Evolutionary conservation across 768 basidiomycete species (phyloP), one percentile per base, ranked within the genome.

Genomic region (Pilatotrama ljubarskyi): DNA sequence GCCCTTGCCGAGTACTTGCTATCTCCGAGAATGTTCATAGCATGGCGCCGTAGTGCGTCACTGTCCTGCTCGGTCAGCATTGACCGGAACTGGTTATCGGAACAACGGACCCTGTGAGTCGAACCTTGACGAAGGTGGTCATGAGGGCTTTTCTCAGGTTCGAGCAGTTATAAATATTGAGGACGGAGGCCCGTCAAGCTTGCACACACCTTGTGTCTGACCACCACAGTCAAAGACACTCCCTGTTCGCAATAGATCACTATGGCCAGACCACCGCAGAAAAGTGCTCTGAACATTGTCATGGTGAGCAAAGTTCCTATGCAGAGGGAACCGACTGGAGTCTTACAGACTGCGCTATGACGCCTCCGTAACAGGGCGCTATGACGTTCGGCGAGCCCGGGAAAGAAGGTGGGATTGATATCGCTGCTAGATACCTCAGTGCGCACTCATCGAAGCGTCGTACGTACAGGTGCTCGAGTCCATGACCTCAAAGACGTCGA

Each of bases 351-450:
- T 43, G 42, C 26, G 32, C 17, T 46, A 42, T 64, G 13, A 29
- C 44, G 17, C 44, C 25, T 57, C 25, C 15, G n/a, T n/a, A n/a
- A 5, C 48, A 82, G 81, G 82, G 82, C 22, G 78, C 81, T 26
- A 82, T 82, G 81, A 82, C 81, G 8, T 83, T 84, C 63, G 82
- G 83, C n/a, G 76, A 73, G 24, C 68, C 71, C 14, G 82, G 82
- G 7, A 75, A 74, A 47, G 78, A 79, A 40, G 78, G 79, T 66
- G 22, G 42, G 58, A 13, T 7, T 17, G 7, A 15, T 2, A 14
- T n/a, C 36, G 13, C 8, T 51, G 24, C 29, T 32, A 32, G 5
- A 32, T 32, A 32, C 29, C n/a, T n/a, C n/a, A n/a, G n/a, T n/a
- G n/a, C n/a, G 18, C n/a, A 8, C 13, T 54, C 14, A 26, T 29